Evolutionary conservation across 2,329 filamentous ascomycete genomes (phyloP).

Genomic region (Boeremia lycopersici): DNA sequence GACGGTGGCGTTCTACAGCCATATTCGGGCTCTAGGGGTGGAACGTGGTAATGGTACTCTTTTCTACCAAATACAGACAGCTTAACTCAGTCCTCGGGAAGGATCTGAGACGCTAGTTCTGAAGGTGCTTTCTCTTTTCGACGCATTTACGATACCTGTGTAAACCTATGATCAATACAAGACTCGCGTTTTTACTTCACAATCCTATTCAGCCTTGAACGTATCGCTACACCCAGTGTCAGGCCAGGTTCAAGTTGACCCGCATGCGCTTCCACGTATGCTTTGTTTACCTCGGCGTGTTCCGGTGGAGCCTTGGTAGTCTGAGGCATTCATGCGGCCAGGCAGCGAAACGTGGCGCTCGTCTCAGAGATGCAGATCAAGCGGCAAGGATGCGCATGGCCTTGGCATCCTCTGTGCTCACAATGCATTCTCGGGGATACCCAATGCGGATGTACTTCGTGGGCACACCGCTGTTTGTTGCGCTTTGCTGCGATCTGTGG

Average conservation of each 20-base stretch:
- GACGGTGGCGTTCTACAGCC: not conserved
- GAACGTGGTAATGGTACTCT: conserved; percentile 39
- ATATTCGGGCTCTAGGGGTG: conserved; percentile 11
- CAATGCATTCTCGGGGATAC: not conserved
- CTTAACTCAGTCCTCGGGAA: conserved; percentile 31
- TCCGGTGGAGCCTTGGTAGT: conserved; percentile 6
- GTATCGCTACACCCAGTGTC: not conserved
- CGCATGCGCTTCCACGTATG: not conserved
- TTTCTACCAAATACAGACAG: conserved; percentile 31
- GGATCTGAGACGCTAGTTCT: conserved; percentile 36
- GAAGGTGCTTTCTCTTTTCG: conserved; percentile 31
- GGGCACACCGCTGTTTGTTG: conserved; percentile 13
- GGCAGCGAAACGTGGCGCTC: conserved; percentile 8
- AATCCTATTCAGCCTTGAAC: not conserved
- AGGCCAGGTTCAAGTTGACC: not conserved
- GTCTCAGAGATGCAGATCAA: conserved; percentile 14
- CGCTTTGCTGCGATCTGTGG: not conserved
- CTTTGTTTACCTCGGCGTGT: not conserved
- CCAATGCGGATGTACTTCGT: conserved; percentile 3
- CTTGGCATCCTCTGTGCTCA: not conserved
- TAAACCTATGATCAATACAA: conserved; percentile 35
- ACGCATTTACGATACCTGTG: conserved; percentile 35
- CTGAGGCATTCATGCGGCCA: conserved; percentile 18
- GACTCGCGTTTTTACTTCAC: not conserved
- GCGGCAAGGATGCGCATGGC: not conserved